Percentiles rank a stretch among this genome's conserved stretches.
Evolutionary conservation across 345 rosid species (phyloP).

Genomic region (Citrus unshiu): DNA sequence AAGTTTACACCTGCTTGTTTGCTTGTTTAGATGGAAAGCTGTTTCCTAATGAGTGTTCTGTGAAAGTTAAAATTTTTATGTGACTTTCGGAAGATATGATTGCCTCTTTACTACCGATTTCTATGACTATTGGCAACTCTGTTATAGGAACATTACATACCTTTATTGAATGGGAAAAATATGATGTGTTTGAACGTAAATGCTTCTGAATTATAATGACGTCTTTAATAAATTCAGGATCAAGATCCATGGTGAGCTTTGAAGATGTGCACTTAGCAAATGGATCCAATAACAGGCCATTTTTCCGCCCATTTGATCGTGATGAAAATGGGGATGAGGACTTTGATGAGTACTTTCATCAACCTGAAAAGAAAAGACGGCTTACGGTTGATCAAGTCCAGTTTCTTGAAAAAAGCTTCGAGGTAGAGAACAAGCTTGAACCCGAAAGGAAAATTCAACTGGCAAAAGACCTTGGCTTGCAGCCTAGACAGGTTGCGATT

Average conservation of each 20-base stretch:
- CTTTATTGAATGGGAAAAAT: too few relatives aligned
- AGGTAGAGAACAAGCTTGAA: constrained; percentile 58
- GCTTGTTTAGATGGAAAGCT: not conserved
- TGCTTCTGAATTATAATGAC: not conserved
- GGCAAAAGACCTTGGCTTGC: constrained; percentile 59
- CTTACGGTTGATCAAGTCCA: constrained; percentile 46
- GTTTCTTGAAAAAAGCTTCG: constrained; percentile 61
- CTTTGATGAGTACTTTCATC: constrained; percentile 40
- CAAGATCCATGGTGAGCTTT: constrained; percentile 48
- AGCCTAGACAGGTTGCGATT: constrained; percentile 66
- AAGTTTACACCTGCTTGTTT: not conserved
- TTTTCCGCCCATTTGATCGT: constrained; percentile 31
- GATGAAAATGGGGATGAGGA: constrained; percentile 49
- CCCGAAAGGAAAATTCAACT: constrained; percentile 66
- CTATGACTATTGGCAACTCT: not conserved
- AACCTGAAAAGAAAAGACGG: constrained; percentile 54
- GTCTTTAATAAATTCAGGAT: constrained; percentile 21
- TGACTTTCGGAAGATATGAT: not conserved
- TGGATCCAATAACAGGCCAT: constrained; percentile 19
- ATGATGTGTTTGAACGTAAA: too few relatives aligned
- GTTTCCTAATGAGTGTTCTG: not conserved
- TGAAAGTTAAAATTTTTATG: not conserved
- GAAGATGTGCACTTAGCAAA: constrained; percentile 29
- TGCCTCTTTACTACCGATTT: not conserved
- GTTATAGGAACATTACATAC: too few relatives aligned